Percentiles rank a stretch among this genome's conserved stretches.
Conservation (phyloP, 495 filamentous ascomycete species). For the Talaromyces wortmannii region DNA sequence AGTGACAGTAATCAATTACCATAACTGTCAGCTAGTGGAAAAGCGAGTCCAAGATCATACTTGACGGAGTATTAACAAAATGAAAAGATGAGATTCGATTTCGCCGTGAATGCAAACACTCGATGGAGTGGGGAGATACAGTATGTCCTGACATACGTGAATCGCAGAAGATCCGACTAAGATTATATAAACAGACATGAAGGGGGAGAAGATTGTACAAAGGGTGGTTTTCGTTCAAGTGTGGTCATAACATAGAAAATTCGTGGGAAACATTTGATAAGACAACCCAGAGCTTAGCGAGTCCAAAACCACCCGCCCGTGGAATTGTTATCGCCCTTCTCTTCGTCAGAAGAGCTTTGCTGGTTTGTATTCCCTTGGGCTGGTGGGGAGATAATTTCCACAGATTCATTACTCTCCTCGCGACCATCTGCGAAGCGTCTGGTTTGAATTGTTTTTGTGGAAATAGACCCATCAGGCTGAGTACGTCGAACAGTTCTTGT, state of each 20-base stretch:
- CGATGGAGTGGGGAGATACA: neutral
- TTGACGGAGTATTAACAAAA: too few relatives aligned
- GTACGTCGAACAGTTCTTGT: constrained; percentile 48
- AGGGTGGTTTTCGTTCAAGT: neutral
- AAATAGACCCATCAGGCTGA: constrained; percentile 52
- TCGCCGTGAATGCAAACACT: neutral
- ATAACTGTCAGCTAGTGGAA: too few relatives aligned
- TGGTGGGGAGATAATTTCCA: constrained; percentile 21
- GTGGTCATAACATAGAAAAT: neutral
- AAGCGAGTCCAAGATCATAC: too few relatives aligned
- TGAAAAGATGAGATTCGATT: neutral
- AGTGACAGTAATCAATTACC: too few relatives aligned
- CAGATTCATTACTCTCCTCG: constrained; percentile 48
- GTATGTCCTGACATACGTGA: neutral
- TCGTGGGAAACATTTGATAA: neutral
- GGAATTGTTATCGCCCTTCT: neutral
- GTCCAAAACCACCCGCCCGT: constrained; percentile 5
- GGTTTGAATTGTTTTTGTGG: constrained; percentile 52
- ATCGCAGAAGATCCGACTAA: neutral
- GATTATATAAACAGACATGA: neutral
- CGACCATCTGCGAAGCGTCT: constrained; percentile 58
- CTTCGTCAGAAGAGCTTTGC: neutral
- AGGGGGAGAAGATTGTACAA: neutral
- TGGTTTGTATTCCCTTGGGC: neutral
- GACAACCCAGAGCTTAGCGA: neutral